Conservation (phyloP, 176 grass and related monocot species). For the Secale cereale region DNA sequence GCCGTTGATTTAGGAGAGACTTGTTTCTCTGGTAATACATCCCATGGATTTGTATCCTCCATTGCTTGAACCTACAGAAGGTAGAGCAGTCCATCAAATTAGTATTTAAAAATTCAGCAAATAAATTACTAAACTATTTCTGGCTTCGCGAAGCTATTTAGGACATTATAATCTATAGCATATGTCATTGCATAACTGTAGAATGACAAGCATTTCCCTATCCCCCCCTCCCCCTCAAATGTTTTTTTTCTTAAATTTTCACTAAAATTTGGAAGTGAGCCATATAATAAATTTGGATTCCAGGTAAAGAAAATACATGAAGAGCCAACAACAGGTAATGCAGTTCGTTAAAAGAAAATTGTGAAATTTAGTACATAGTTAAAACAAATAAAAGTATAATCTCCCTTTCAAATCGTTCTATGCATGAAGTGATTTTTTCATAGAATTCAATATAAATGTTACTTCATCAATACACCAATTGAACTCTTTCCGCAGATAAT, state of each 20-base stretch:
- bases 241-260: neutral
- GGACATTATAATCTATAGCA: conserved; percentile 5
- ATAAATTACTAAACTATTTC: neutral
- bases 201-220: neutral
- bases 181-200: neutral
- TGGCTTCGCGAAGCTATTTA: neutral
- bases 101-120: conserved; percentile 18
- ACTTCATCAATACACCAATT: neutral
- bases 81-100: conserved; percentile 10
- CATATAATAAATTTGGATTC: too few species aligned
- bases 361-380: too few species aligned
- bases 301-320: too few species aligned
- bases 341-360: too few species aligned
- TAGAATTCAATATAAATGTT: too few species aligned
- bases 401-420: too few species aligned
- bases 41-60: neutral
- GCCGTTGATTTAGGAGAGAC: neutral
- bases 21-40: too few species aligned
- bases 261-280: conserved; percentile 48
- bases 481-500: neutral
- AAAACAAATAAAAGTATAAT: too few species aligned
- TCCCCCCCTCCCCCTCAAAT: neutral
- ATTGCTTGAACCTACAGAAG: neutral
- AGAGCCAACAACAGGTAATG: too few species aligned
- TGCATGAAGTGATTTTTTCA: too few species aligned